Evolutionary conservation across 2,329 filamentous ascomycete species (phyloP).

Genomic region (Rhynchosporium agropyri): DNA sequence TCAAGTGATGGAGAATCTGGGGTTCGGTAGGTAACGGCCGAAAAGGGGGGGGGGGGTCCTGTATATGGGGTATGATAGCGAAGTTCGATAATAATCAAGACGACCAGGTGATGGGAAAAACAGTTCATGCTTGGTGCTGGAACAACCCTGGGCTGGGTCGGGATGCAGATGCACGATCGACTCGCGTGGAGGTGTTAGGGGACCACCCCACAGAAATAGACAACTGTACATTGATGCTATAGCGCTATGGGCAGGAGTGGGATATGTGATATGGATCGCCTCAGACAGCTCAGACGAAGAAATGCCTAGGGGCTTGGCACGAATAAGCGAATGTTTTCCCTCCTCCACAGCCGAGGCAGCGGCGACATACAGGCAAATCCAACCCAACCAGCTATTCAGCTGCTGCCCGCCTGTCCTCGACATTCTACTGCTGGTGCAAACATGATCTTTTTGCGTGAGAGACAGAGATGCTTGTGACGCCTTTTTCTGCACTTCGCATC

Average conservation of each 20-base stretch:
- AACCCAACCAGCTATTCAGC: not conserved
- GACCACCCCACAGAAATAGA: slow-evolving; percentile 7
- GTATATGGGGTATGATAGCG: slow-evolving; percentile 25
- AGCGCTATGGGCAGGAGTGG: slow-evolving; percentile 6
- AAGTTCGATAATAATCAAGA: slow-evolving; percentile 27
- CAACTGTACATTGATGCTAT: not conserved
- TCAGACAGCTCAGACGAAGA: not conserved
- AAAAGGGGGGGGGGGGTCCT: slow-evolving; percentile 33
- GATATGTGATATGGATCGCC: not conserved
- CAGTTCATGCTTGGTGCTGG: slow-evolving; percentile 12
- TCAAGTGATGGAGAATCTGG: slow-evolving; percentile 35
- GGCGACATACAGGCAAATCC: not conserved
- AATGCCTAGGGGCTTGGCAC: slow-evolving; percentile 5
- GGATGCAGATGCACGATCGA: slow-evolving; percentile 8
- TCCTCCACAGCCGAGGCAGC: slow-evolving; percentile 15
- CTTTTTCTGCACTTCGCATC: slow-evolving; percentile 3
- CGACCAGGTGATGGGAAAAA: slow-evolving; percentile 17
- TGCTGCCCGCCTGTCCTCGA: slow-evolving; percentile 5
- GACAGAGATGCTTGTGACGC: slow-evolving; percentile 14
- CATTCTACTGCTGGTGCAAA: slow-evolving; percentile 3
- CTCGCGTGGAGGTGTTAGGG: not conserved
- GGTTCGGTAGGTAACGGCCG: slow-evolving; percentile 39
- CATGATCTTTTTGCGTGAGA: not conserved
- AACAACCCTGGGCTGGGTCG: not conserved
- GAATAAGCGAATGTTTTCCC: slow-evolving; percentile 17